Percentiles rank a stretch among this genome's conserved stretches.
phyloP scores from a whole-genome alignment of 805 yeast genomes.

The Wickerhamomyces kurtzmanii region DNA sequence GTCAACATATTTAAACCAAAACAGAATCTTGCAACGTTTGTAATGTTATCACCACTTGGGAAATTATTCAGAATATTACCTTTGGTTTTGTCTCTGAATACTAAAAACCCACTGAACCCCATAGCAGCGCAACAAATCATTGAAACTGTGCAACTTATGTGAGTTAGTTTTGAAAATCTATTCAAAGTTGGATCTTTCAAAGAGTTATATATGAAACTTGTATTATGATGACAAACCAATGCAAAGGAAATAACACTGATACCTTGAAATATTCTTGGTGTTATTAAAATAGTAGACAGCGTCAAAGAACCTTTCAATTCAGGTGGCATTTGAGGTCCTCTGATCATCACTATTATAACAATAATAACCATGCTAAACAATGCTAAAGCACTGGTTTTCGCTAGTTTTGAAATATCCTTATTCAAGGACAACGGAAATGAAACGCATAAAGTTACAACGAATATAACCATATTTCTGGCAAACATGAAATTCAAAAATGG shows the following conservation, averaged over 20 bases:
- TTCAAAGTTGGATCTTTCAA: conserved; percentile 66
- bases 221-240: conserved; percentile 90
- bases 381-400: conserved; percentile 83
- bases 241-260: conserved; percentile 94
- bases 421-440: conserved; percentile 79
- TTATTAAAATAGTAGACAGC: conserved; percentile 37
- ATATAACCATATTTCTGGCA: conserved; percentile 61
- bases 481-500: conserved; percentile 44
- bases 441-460: conserved; percentile 56
- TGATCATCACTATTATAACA: conserved; percentile 57
- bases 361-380: conserved; percentile 76
- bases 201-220: conserved; percentile 82
- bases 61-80: conserved; percentile 89
- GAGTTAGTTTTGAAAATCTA: conserved; percentile 70
- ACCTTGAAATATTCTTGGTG: conserved; percentile 71
- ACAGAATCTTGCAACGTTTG: conserved; percentile 82
- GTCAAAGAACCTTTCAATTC: conserved; percentile 39
- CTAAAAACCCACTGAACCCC: conserved; percentile 71
- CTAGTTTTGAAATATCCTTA: conserved; percentile 73
- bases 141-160: conserved; percentile 73
- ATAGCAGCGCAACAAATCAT: conserved; percentile 69
- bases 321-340: conserved; percentile 56
- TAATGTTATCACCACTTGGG: conserved; percentile 60
- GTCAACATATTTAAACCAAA: conserved; percentile 91
- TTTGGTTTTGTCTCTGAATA: conserved; percentile 68